phyloP scores from a whole-genome alignment of 352 stramenopile species.

The Phytophthora niederhauseri region DNA sequence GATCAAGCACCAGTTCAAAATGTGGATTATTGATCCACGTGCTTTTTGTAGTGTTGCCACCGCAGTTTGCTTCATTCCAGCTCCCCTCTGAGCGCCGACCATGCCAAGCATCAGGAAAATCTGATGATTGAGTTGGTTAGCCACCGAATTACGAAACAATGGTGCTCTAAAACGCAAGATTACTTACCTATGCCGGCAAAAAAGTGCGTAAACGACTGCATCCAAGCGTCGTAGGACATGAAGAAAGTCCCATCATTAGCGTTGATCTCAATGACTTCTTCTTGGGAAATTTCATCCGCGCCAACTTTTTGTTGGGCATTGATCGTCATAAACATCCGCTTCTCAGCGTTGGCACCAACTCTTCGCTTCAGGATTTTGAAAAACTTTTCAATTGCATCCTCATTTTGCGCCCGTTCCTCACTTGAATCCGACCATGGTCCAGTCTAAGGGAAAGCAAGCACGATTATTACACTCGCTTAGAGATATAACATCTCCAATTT shows the following conservation, averaged over 20 bases:
- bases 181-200: conserved; percentile 87
- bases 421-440: conserved; percentile 87
- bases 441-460: conserved; percentile 40
- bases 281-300: conserved; percentile 67
- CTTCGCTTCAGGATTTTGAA: conserved; percentile 77
- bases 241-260: conserved; percentile 92
- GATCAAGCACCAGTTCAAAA: conserved; percentile 73
- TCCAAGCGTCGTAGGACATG: conserved; percentile 91
- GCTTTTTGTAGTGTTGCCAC: conserved; percentile 80
- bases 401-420: conserved; percentile 75
- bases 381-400: conserved; percentile 76
- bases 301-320: conserved; percentile 57
- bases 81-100: conserved; percentile 73
- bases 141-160: neutral
- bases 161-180: neutral
- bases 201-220: conserved; percentile 90
- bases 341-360: conserved; percentile 70
- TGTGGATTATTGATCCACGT: conserved; percentile 91
- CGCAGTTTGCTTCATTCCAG: conserved; percentile 82
- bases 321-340: conserved; percentile 65
- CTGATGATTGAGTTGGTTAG: conserved; percentile 26
- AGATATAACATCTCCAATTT: neutral
- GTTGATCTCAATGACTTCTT: conserved; percentile 84
- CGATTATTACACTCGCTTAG: neutral
- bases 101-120: conserved; percentile 90